Evolutionary conservation across 257 asterid species (phyloP).

Genomic region (Fraxinus anomala): DNA sequence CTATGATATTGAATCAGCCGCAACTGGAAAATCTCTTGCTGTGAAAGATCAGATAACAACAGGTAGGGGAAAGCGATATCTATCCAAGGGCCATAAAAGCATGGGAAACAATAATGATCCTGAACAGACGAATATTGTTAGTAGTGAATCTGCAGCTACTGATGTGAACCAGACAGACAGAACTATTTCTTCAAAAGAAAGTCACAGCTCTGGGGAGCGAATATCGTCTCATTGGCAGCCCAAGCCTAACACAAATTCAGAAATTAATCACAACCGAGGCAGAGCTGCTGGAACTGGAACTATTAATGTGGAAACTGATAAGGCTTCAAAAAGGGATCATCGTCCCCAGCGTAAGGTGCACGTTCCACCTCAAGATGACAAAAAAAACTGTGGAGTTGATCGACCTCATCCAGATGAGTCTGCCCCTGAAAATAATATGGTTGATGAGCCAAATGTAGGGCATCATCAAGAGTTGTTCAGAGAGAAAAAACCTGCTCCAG

Average conservation of each 20-base stretch:
- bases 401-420: constrained; percentile 23
- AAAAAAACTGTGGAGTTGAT: constrained; percentile 24
- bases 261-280: constrained; percentile 43
- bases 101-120: constrained; percentile 43
- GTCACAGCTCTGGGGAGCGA: constrained; percentile 52
- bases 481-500: background rate
- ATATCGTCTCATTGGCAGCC: constrained; percentile 83
- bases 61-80: constrained; percentile 66
- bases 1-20: constrained; percentile 31
- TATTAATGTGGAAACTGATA: constrained; percentile 37
- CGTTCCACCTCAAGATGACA: constrained; percentile 29
- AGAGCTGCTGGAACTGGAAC: constrained; percentile 40
- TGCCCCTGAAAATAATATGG: constrained; percentile 32
- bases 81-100: constrained; percentile 47
- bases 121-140: constrained; percentile 26
- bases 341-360: constrained; percentile 41
- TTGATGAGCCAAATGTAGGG: constrained; percentile 36
- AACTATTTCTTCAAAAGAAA: constrained; percentile 45
- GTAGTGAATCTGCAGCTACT: constrained; percentile 45
- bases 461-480: constrained; percentile 10
- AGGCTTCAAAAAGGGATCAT: constrained; percentile 45
- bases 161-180: constrained; percentile 49
- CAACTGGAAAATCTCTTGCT: constrained; percentile 35
- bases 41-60: constrained; percentile 55
- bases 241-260: constrained; percentile 49